Evolutionary conservation across 768 basidiomycete species (phyloP).

Genomic region (Pleurotus tuber-regium): DNA sequence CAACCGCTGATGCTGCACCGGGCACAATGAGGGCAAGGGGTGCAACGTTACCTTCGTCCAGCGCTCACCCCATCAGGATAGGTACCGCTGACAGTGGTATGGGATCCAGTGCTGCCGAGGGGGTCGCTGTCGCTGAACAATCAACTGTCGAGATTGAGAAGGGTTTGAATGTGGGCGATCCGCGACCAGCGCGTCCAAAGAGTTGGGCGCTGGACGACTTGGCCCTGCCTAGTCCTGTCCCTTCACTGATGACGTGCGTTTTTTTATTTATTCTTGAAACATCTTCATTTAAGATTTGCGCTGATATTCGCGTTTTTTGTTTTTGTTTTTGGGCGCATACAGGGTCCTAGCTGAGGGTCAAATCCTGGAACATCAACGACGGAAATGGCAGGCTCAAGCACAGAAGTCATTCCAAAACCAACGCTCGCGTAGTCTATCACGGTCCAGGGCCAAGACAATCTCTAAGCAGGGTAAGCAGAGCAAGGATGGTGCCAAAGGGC

Average conservation of each 20-base stretch:
- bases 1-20: neutral
- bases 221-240: slow-evolving; percentile 54
- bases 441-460: slow-evolving; percentile 60
- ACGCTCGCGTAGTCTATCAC: slow-evolving; percentile 58
- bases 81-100: too few species aligned
- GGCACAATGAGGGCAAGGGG: slow-evolving; percentile 2
- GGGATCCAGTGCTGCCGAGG: too few species aligned
- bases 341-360: slow-evolving; percentile 71
- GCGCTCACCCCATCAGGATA: neutral
- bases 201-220: slow-evolving; percentile 63
- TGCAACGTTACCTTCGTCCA: slow-evolving; percentile 1
- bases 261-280: slow-evolving; percentile 3
- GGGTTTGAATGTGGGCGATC: too few species aligned
- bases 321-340: slow-evolving; percentile 1
- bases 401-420: slow-evolving; percentile 63
- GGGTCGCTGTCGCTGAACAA: too few species aligned
- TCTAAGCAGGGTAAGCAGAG: slow-evolving; percentile 28
- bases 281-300: neutral
- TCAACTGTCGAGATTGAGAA: too few species aligned
- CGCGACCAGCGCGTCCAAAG: slow-evolving; percentile 42
- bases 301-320: neutral
- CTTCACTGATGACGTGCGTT: slow-evolving; percentile 53
- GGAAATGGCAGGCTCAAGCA: slow-evolving; percentile 66
- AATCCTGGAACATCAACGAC: slow-evolving; percentile 59
- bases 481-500: slow-evolving; percentile 18